Base-by-base conservation (phyloP, 768 basidiomycete genomes). In the Xerocomus potaroensis region DNA sequence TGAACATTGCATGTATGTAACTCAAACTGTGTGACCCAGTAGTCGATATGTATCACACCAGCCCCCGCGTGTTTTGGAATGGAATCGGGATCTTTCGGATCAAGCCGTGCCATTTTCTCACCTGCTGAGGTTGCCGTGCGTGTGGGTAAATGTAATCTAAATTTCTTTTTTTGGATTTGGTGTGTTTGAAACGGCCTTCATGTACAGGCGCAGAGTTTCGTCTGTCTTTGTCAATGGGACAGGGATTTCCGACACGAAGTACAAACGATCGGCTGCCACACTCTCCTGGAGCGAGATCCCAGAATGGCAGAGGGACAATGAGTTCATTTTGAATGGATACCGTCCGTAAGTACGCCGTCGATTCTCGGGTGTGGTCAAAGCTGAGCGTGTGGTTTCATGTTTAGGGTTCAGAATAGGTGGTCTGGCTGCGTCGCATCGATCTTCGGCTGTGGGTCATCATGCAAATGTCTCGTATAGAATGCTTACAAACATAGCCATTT, bases 231-330 rank as follows among this genome's bases (percentile, higher is more conserved):
- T 24, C 30, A 53, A 62, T 36, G 56, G 47, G 30, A 21, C 8
- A n/a, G 16, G 27, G n/a, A 48, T 39, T 18, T 16, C 12, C 37
- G n/a, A 30, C 24, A 34, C 24, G 26, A 51, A 34, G 29, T 35
- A 27, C 36, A 48, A 40, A 14, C 43, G 34, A 27, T 21, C 41
- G 15, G 10, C 31, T 35, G 47, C 40, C 47, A 76, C 71, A n/a
- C 51, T 77, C 29, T 61, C 68, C 11, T 88, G 81, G 81, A 49
- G 60, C 21, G 79, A 84, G 45, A 69, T 87, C 35, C 78, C 81
- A 32, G 74, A 75, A 27, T 90, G 84, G 84, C 79, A 80, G 64
- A 75, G 69, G 53, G 82, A 88, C 64, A 89, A 88, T 55, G 83
- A 87, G 55, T 84, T 78, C 59, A 87, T 89, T 49, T 31, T 81